Conservation (phyloP, 208 protist species). For the Leishmania turanica region DNA sequence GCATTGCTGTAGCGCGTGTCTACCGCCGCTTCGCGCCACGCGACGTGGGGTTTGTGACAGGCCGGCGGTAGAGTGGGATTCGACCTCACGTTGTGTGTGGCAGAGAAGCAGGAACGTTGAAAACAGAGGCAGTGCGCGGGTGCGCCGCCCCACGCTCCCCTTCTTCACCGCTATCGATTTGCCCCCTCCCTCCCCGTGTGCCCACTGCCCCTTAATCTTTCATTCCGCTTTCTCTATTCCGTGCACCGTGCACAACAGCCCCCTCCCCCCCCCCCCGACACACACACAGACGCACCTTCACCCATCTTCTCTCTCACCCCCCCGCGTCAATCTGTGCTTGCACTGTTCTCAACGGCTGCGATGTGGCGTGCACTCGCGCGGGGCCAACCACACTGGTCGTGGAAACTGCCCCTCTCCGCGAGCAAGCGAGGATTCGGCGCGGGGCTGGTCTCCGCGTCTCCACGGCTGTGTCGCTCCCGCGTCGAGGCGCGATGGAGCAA, state of each 20-base stretch:
- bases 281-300: not conserved
- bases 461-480: slow-evolving; percentile 9
- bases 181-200: not conserved
- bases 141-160: not conserved
- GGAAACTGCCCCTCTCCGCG: not conserved
- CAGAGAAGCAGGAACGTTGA: not conserved
- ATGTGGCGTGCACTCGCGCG: slow-evolving; percentile 1
- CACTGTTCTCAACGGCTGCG: not conserved
- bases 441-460: not conserved
- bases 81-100: not conserved
- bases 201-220: not conserved
- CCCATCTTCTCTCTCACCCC: not conserved
- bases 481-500: slow-evolving; percentile 14
- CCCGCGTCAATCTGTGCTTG: not conserved
- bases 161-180: not conserved
- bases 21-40: not conserved
- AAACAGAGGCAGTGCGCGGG: not conserved
- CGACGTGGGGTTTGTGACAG: not conserved
- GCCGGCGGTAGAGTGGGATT: not conserved
- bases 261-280: not conserved
- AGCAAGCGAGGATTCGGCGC: slow-evolving; percentile 2
- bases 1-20: not conserved
- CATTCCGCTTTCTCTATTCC: not conserved
- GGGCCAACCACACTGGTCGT: not conserved
- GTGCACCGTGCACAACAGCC: not conserved